A percentile compares a stretch with the other conserved stretches of the same genome.
Conservation (phyloP, 2,329 filamentous ascomycete genomes). For the Lecanicillium sp. region DNA sequence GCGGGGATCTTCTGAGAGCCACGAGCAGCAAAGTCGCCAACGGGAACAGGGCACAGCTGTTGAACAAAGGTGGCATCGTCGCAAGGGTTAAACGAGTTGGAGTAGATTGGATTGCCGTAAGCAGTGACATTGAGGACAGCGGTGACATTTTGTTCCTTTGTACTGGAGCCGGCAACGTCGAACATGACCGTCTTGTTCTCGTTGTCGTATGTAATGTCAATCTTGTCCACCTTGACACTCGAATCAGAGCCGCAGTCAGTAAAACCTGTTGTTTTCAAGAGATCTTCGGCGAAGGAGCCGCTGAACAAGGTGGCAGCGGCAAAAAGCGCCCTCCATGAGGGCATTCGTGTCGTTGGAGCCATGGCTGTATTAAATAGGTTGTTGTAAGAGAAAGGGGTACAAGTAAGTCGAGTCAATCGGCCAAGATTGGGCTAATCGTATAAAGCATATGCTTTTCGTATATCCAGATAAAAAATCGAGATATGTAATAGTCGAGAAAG, state of each 20-base stretch:
- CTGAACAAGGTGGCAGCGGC: constrained; percentile 27
- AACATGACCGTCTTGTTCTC: constrained; percentile 66
- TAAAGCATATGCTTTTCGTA: neutral
- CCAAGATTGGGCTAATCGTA: too few relatives aligned
- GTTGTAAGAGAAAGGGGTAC: neutral
- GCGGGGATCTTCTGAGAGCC: constrained; percentile 66
- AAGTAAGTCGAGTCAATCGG: neutral
- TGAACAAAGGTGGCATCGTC: constrained; percentile 54
- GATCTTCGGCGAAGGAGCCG: constrained; percentile 54
- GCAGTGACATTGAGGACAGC: constrained; percentile 69
- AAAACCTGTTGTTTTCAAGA: constrained; percentile 77
- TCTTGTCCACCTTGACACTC: constrained; percentile 59
- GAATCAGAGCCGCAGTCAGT: constrained; percentile 51
- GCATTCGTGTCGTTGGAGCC: constrained; percentile 23
- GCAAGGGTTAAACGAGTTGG: constrained; percentile 78
- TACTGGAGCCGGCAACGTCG: constrained; percentile 70
- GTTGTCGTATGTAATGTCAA: constrained; percentile 74
- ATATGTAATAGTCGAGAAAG: too few relatives aligned
- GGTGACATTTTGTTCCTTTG: constrained; percentile 67
- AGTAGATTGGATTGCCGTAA: constrained; percentile 76
- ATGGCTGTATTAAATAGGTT: constrained; percentile 17
- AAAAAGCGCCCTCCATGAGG: constrained; percentile 22
- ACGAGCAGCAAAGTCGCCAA: constrained; percentile 62
- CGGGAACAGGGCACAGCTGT: constrained; percentile 78
- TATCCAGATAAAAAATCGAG: too few relatives aligned